Conservation (phyloP, 2,329 filamentous ascomycete species). For the Xylariaceae sp. region DNA sequence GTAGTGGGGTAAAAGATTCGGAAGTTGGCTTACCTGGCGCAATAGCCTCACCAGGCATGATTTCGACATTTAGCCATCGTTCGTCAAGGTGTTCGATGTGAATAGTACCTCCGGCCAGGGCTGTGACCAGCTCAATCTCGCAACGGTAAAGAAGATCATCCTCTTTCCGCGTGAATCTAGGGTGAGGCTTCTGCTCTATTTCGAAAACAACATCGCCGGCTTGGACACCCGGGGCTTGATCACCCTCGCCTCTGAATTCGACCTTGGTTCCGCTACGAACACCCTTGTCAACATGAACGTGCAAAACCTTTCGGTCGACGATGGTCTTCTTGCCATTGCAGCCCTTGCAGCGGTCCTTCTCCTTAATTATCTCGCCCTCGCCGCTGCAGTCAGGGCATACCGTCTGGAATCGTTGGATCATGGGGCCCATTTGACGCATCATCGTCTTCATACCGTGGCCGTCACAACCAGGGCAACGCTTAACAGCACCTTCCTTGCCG, state of each 20-base stretch:
- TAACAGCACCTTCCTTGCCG: slow-evolving; percentile 96
- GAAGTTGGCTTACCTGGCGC: slow-evolving; percentile 64
- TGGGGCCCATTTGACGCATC: slow-evolving; percentile 99
- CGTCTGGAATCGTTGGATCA: slow-evolving; percentile 99
- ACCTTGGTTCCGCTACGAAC: slow-evolving; percentile 93
- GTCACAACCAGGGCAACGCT: slow-evolving; percentile 84
- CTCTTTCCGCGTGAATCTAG: slow-evolving; percentile 90
- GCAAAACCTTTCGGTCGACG: slow-evolving; percentile 94
- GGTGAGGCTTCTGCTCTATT: slow-evolving; percentile 98
- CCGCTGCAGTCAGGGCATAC: slow-evolving; percentile 98
- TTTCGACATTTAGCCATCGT: slow-evolving; percentile 89
- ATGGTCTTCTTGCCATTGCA: slow-evolving; percentile 97
- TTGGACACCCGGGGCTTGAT: slow-evolving; percentile 87
- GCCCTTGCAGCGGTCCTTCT: slow-evolving; percentile 95
- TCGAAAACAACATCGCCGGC: slow-evolving; percentile 97
- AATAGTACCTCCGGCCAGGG: slow-evolving; percentile 83
- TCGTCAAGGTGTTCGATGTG: slow-evolving; percentile 96
- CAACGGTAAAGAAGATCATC: slow-evolving; percentile 94
- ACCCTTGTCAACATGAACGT: slow-evolving; percentile 94
- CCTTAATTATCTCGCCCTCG: slow-evolving; percentile 92
- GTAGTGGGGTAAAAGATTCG: neutral
- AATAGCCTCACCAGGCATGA: slow-evolving; percentile 91
- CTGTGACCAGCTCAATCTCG: slow-evolving; percentile 92
- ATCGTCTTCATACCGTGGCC: slow-evolving; percentile 98
- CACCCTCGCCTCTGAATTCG: slow-evolving; percentile 93